These are phyloP conservation scores for Coprinopsis cinerea DNA, from an alignment of 768 basidiomycete species.

Conservation along the genomic window DNA sequence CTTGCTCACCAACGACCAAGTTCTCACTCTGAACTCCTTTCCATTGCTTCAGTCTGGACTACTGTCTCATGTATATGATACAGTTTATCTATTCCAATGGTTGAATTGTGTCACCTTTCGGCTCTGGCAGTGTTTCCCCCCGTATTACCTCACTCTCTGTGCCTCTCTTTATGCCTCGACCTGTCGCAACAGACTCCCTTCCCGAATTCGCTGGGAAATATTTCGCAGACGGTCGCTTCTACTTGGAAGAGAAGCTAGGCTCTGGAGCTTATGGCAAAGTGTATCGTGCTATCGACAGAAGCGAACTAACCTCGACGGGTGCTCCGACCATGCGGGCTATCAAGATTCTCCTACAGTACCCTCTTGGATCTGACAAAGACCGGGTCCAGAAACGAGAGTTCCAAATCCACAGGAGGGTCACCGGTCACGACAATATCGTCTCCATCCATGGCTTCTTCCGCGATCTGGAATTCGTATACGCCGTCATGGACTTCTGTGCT, in stretches of 20 bases:
- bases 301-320: slow-evolving; percentile 29
- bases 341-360: slow-evolving; percentile 66
- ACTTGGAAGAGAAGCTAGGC: slow-evolving; percentile 58
- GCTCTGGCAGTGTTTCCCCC: no score
- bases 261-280: slow-evolving; percentile 75
- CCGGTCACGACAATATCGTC: slow-evolving; percentile 58
- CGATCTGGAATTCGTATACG: slow-evolving; percentile 57
- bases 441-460: slow-evolving; percentile 59
- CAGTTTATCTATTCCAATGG: no score
- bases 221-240: slow-evolving; percentile 56
- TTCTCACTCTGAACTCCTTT: no score
- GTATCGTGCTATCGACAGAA: slow-evolving; percentile 61
- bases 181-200: slow-evolving; percentile 34
- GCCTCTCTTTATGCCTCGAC: slow-evolving; percentile 33
- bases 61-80: no score
- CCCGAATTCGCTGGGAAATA: slow-evolving; percentile 45
- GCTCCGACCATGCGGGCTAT: slow-evolving; percentile 53
- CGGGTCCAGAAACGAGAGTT: slow-evolving; percentile 68
- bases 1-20: no score
- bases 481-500: slow-evolving; percentile 52
- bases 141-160: slow-evolving; percentile 8
- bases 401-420: slow-evolving; percentile 44
- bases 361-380: slow-evolving; percentile 47
- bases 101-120: no score
- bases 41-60: no score